These are phyloP conservation scores for Vickermania spadyakhi DNA, from an alignment of 208 protist species.

Conservation along the genomic window DNA sequence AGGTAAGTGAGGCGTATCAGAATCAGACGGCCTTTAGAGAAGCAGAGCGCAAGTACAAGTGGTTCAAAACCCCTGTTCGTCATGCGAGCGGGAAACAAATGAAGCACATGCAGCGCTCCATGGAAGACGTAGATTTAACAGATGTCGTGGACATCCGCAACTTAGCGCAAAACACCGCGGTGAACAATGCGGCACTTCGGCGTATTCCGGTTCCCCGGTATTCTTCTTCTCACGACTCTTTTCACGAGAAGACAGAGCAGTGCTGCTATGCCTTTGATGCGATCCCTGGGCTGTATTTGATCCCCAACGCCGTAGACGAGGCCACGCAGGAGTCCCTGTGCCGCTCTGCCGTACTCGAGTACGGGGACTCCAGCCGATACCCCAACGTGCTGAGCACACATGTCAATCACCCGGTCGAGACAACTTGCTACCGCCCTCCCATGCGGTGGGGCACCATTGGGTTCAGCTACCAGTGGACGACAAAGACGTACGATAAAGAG, in stretches of 20 bases:
- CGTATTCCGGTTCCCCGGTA: slow-evolving; percentile 12
- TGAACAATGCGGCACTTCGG: slow-evolving; percentile 32
- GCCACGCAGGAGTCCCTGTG: slow-evolving; percentile 49
- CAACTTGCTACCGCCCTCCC: slow-evolving; percentile 60
- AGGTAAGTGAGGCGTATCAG: not conserved
- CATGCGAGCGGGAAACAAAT: slow-evolving; percentile 16
- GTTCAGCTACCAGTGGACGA: slow-evolving; percentile 84
- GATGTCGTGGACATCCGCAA: slow-evolving; percentile 54
- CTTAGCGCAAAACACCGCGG: slow-evolving; percentile 40
- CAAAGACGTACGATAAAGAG: slow-evolving; percentile 53
- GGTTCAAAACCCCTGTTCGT: slow-evolving; percentile 23
- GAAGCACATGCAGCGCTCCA: slow-evolving; percentile 24
- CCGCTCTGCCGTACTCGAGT: slow-evolving; percentile 42
- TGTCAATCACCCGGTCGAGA: slow-evolving; percentile 34
- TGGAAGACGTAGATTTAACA: slow-evolving; percentile 14
- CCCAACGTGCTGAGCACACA: slow-evolving; percentile 83
- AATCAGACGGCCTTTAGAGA: slow-evolving; percentile 33
- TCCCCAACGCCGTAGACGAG: slow-evolving; percentile 33
- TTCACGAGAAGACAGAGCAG: slow-evolving; percentile 3
- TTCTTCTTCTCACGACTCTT: not conserved
- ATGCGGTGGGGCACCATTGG: slow-evolving; percentile 88
- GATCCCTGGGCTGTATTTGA: slow-evolving; percentile 62
- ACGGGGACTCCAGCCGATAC: slow-evolving; percentile 43
- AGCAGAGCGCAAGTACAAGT: slow-evolving; percentile 59
- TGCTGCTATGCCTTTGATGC: slow-evolving; percentile 61